Conservation (phyloP, 2,329 filamentous ascomycete genomes). For the Mycogone perniciosa region DNA sequence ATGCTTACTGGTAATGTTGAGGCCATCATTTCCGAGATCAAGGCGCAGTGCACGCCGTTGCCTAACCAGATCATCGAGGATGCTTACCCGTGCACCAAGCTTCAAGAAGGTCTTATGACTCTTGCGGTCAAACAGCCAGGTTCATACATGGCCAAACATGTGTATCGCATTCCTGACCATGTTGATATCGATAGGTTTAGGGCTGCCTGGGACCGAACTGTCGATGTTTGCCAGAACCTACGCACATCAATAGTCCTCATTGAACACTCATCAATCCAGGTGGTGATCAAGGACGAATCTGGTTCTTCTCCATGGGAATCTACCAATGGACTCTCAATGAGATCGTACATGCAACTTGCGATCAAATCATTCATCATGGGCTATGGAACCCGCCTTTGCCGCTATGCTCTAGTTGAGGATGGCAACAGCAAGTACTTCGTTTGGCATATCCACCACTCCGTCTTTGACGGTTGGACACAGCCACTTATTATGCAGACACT, state of each 20-base stretch:
- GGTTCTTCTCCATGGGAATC: neutral
- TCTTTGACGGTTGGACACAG: conserved; percentile 6
- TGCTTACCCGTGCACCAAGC: neutral
- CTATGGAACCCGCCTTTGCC: neutral
- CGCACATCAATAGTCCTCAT: conserved; percentile 2
- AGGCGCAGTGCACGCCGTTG: neutral
- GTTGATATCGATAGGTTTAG: neutral
- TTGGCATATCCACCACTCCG: conserved; percentile 2
- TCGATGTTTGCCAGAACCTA: neutral
- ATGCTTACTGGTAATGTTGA: neutral
- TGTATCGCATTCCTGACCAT: neutral
- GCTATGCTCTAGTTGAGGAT: conserved; percentile 1
- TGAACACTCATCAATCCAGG: neutral
- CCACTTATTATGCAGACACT: conserved; percentile 1
- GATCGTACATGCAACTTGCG: neutral
- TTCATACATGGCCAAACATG: neutral
- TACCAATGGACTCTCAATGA: neutral
- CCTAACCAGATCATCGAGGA: neutral
- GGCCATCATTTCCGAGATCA: neutral
- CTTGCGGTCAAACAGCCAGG: neutral
- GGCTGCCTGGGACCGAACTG: neutral
- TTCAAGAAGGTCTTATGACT: conserved; percentile 6
- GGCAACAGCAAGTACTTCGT: neutral
- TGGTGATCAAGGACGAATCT: neutral
- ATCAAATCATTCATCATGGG: neutral